Percentiles rank a stretch among this genome's conserved stretches.
These are phyloP conservation scores for Bertia moriformis DNA, from an alignment of 2,329 filamentous ascomycete genomes.

Conservation along the genomic window DNA sequence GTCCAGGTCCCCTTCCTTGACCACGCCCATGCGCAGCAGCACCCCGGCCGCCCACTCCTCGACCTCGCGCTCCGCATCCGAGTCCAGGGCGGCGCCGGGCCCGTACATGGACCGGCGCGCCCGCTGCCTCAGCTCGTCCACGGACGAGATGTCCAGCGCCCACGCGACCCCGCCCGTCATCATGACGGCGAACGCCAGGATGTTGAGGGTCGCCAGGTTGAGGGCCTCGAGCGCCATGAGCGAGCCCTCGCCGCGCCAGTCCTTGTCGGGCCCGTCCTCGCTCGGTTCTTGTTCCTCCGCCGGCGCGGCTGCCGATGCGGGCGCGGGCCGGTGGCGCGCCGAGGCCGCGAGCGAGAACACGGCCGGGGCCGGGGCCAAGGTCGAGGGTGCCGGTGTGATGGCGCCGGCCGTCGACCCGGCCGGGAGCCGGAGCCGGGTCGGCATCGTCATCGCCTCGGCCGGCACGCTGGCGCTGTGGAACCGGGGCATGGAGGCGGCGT, in stretches of 20 bases:
- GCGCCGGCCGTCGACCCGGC: constrained; percentile 17
- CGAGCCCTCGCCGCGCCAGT: constrained; percentile 36
- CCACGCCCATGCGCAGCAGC: constrained; percentile 16
- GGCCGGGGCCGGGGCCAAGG: constrained; percentile 7
- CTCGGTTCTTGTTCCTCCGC: too few species aligned
- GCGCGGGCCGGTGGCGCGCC: too few species aligned
- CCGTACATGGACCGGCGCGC: constrained; percentile 26
- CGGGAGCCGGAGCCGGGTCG: constrained; percentile 13
- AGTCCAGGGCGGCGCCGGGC: constrained; percentile 7
- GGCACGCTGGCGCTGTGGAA: constrained; percentile 57
- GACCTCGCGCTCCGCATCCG: constrained; percentile 11
- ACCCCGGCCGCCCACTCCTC: constrained; percentile 9
- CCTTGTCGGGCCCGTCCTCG: too few species aligned
- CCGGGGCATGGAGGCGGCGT: constrained; percentile 44
- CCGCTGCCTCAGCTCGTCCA: constrained; percentile 46
- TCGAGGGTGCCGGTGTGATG: constrained; percentile 17
- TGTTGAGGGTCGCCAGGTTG: constrained; percentile 75
- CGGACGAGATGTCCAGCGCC: constrained; percentile 59
- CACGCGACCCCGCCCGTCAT: constrained; percentile 59
- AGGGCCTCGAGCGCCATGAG: constrained; percentile 72
- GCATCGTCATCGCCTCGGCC: constrained; percentile 7
- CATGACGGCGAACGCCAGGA: constrained; percentile 62
- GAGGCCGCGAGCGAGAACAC: too few species aligned
- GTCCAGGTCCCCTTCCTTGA: too few species aligned
- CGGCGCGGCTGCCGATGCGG: too few species aligned